Percentiles rank a stretch among this genome's conserved stretches.
phyloP scores from a whole-genome alignment of 1,284 basidiomycete genomes.

The Xanthoconium separans region DNA sequence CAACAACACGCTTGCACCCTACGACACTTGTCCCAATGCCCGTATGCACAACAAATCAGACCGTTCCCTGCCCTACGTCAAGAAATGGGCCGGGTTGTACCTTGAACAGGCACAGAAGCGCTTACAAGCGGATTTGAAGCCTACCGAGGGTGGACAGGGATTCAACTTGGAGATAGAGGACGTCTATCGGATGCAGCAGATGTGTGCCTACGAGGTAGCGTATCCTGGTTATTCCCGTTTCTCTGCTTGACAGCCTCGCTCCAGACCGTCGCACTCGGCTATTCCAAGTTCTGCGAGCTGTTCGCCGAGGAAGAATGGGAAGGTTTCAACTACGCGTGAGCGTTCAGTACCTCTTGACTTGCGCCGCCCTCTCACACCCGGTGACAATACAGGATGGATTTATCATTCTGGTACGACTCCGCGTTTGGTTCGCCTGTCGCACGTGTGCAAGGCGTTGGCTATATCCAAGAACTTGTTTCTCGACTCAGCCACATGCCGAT shows the following conservation, averaged over 20 bases:
- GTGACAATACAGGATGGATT: constrained; percentile 7
- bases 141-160: constrained; percentile 52
- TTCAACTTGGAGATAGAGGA: constrained; percentile 72
- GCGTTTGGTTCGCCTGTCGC: constrained; percentile 78
- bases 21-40: constrained; percentile 53
- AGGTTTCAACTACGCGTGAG: constrained; percentile 82
- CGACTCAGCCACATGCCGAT: constrained; percentile 78
- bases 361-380: neutral
- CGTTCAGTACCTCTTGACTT: constrained; percentile 3
- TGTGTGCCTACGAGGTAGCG: constrained; percentile 83
- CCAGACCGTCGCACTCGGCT: constrained; percentile 87
- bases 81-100: constrained; percentile 70
- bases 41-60: constrained; percentile 46
- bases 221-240: neutral
- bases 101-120: constrained; percentile 65
- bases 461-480: constrained; percentile 78
- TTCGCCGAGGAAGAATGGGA: constrained; percentile 91
- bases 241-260: neutral
- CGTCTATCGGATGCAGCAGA: constrained; percentile 70
- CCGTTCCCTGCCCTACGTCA: constrained; percentile 56
- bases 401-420: constrained; percentile 63
- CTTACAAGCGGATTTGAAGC: constrained; percentile 46
- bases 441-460: constrained; percentile 82
- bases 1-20: constrained; percentile 32
- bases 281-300: constrained; percentile 85